Evolutionary conservation across 2,329 filamentous ascomycete species (phyloP).

Genomic region (Colletotrichum higginsianum): DNA sequence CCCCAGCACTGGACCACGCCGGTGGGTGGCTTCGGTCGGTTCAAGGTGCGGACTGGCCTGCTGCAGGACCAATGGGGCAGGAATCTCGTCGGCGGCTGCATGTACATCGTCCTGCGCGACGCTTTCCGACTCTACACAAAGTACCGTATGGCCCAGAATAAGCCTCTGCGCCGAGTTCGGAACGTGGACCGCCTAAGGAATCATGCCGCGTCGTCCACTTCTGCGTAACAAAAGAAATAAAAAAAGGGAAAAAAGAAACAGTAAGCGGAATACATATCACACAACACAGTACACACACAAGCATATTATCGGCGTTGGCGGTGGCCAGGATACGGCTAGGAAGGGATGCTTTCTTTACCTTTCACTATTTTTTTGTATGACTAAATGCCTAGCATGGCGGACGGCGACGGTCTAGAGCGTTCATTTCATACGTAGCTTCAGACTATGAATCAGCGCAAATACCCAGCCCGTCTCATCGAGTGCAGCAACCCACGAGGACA

Average conservation of each 20-base stretch:
- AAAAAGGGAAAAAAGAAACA: too few relatives aligned
- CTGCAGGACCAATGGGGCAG: slow-evolving; percentile 90
- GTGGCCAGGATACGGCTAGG: slow-evolving; percentile 6
- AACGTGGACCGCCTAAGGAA: slow-evolving; percentile 66
- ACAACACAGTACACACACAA: slow-evolving; percentile 14
- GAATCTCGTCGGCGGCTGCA: slow-evolving; percentile 88
- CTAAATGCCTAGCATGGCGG: background rate
- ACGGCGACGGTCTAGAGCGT: background rate
- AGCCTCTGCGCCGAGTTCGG: slow-evolving; percentile 67
- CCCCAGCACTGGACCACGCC: slow-evolving; percentile 76
- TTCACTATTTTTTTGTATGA: slow-evolving; percentile 1
- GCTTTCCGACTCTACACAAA: slow-evolving; percentile 74
- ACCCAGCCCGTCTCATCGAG: background rate
- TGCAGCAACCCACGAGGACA: too few relatives aligned
- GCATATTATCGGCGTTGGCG: slow-evolving; percentile 31
- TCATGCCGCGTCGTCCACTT: slow-evolving; percentile 31
- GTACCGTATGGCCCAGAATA: slow-evolving; percentile 72
- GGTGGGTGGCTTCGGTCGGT: slow-evolving; percentile 47
- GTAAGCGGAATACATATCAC: background rate
- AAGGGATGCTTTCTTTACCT: slow-evolving; percentile 13
- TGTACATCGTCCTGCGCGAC: slow-evolving; percentile 89
- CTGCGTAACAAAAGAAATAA: background rate
- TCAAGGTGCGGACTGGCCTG: slow-evolving; percentile 69
- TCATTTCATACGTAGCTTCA: background rate
- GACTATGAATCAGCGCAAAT: background rate